These are phyloP conservation scores for Spergularia bocconei DNA, from an alignment of 148 eudicot species.

Conservation along the genomic window DNA sequence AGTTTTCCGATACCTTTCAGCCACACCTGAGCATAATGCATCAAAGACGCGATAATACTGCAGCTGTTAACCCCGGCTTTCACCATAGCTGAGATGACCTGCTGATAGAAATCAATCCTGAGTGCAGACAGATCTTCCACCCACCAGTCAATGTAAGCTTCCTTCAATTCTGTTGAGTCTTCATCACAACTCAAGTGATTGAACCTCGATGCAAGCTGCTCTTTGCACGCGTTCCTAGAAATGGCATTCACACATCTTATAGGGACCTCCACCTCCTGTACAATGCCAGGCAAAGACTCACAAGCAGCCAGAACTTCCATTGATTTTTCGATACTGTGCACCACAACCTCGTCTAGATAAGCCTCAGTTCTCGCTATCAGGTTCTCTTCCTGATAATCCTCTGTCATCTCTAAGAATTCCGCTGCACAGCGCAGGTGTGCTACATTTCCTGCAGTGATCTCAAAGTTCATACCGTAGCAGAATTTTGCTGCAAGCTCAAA, in stretches of 20 bases:
- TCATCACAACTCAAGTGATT: constrained; percentile 36
- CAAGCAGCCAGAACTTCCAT: constrained; percentile 55
- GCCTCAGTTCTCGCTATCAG: constrained; percentile 53
- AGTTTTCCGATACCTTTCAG: constrained; percentile 66
- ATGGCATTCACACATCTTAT: constrained; percentile 48
- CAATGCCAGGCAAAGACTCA: constrained; percentile 39
- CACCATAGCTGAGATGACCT: constrained; percentile 43
- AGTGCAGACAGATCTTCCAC: constrained; percentile 59
- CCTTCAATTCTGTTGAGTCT: constrained; percentile 38
- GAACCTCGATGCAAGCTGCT: constrained; percentile 51
- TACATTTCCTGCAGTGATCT: constrained; percentile 54
- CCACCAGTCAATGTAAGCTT: constrained; percentile 57
- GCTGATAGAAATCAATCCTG: constrained; percentile 47
- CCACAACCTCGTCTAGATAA: constrained; percentile 49
- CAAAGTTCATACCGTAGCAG: constrained; percentile 65
- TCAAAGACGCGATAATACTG: constrained; percentile 53
- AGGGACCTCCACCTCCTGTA: constrained; percentile 47
- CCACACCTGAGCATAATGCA: constrained; percentile 63
- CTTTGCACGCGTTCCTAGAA: constrained; percentile 47
- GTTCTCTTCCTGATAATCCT: constrained; percentile 54
- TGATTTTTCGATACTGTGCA: constrained; percentile 50
- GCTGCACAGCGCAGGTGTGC: constrained; percentile 63
- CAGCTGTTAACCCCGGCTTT: constrained; percentile 42
- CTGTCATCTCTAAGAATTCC: constrained; percentile 65
- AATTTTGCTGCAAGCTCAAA: constrained; percentile 66